These are phyloP conservation scores for Ramularia collo-cygni DNA, from an alignment of 2,329 filamentous ascomycete genomes.

Conservation along the genomic window DNA sequence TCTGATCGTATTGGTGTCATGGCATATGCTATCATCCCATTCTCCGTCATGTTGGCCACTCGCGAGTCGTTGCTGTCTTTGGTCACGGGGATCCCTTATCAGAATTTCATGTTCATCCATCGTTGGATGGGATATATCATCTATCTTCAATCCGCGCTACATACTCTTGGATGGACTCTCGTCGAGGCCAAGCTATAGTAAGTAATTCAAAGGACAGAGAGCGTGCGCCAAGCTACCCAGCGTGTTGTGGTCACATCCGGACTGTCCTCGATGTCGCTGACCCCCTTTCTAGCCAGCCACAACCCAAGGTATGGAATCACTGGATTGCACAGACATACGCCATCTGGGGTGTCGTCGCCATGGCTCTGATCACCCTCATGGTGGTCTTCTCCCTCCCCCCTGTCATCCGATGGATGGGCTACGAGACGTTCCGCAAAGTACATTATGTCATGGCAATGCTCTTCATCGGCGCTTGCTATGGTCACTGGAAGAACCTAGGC, in stretches of 20 bases:
- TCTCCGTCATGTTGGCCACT: slow-evolving; percentile 58
- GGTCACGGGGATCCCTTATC: slow-evolving; percentile 64
- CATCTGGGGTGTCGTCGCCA: slow-evolving; percentile 64
- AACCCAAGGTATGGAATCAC: slow-evolving; percentile 50
- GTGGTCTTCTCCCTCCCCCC: slow-evolving; percentile 52
- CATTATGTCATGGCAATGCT: slow-evolving; percentile 67
- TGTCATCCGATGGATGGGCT: slow-evolving; percentile 60
- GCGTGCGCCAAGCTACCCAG: too few species aligned
- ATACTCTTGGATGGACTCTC: slow-evolving; percentile 58
- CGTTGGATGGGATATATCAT: slow-evolving; percentile 56
- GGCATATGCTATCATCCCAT: slow-evolving; percentile 65
- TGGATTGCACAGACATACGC: slow-evolving; percentile 62
- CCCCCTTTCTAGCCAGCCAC: too few species aligned
- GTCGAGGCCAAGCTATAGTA: slow-evolving; percentile 60
- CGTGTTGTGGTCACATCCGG: too few species aligned
- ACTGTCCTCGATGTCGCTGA: too few species aligned
- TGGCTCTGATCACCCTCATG: slow-evolving; percentile 55
- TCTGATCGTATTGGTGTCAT: slow-evolving; percentile 61
- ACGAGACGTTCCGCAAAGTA: slow-evolving; percentile 62
- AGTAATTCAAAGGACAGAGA: too few species aligned
- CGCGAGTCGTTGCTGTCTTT: slow-evolving; percentile 63
- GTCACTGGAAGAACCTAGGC: slow-evolving; percentile 49
- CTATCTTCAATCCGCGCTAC: neutral
- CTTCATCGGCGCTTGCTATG: slow-evolving; percentile 64
- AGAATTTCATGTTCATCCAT: slow-evolving; percentile 69